A percentile compares a stretch with the other conserved stretches of the same genome.
Evolutionary conservation across 345 rosid species (phyloP).

Genomic region (Erodium maritimum): DNA sequence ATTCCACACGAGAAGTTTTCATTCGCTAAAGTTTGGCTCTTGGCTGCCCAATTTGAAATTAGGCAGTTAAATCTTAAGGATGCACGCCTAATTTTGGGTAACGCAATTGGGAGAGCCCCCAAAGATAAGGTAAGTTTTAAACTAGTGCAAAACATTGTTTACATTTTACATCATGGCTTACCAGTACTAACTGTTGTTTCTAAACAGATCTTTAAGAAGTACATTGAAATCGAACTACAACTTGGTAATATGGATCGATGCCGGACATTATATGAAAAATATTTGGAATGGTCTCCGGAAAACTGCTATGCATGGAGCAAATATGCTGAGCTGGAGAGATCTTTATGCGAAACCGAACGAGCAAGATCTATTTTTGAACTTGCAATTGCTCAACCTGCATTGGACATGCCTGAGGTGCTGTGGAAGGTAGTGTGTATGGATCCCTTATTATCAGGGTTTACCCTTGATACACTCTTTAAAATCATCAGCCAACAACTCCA

Average conservation of each 20-base stretch:
- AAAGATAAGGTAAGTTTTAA: slow-evolving; percentile 56
- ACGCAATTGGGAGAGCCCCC: slow-evolving; percentile 84
- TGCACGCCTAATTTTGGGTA: slow-evolving; percentile 71
- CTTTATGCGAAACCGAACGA: slow-evolving; percentile 65
- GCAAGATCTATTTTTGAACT: slow-evolving; percentile 80
- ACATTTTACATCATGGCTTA: neutral
- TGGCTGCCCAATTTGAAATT: slow-evolving; percentile 89
- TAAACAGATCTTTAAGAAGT: slow-evolving; percentile 72
- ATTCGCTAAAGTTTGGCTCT: slow-evolving; percentile 83
- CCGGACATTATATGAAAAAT: slow-evolving; percentile 68
- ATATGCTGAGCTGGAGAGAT: slow-evolving; percentile 68
- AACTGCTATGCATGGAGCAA: slow-evolving; percentile 95
- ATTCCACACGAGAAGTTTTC: slow-evolving; percentile 80
- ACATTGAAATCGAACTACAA: slow-evolving; percentile 82
- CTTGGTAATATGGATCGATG: slow-evolving; percentile 78
- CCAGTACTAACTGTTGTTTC: neutral
- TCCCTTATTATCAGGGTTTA: neutral
- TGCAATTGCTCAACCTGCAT: slow-evolving; percentile 61
- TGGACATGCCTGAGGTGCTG: slow-evolving; percentile 90
- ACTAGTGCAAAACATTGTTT: too few relatives aligned
- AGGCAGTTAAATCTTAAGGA: slow-evolving; percentile 70
- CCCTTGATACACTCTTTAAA: too few relatives aligned
- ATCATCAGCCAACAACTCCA: too few relatives aligned
- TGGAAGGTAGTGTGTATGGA: slow-evolving; percentile 50
- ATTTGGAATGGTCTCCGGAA: slow-evolving; percentile 87